Evolutionary conservation across 148 eudicot species (phyloP).

Genomic region (Persicaria tinctoria): DNA sequence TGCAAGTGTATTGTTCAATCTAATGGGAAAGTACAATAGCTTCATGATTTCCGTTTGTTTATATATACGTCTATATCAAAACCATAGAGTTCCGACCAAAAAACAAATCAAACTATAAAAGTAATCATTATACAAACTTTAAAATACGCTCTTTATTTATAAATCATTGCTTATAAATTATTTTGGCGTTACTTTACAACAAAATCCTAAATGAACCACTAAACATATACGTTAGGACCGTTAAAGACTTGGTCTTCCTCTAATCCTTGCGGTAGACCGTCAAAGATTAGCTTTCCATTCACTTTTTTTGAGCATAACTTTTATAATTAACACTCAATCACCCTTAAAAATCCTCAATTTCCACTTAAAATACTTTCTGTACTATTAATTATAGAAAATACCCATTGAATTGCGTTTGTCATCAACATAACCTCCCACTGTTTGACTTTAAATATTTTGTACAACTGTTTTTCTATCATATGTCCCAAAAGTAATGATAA

Average conservation of each 20-base stretch:
- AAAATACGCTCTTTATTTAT: neutral
- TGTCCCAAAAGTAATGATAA: too few relatives aligned
- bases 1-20: constrained; percentile 6
- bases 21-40: neutral
- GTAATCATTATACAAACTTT: neutral
- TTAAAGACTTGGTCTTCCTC: neutral
- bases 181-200: neutral
- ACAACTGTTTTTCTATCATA: too few relatives aligned
- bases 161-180: too few relatives aligned
- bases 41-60: neutral
- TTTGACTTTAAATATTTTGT: too few relatives aligned
- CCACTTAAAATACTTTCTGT: too few relatives aligned
- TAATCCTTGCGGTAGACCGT: neutral
- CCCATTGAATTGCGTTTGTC: too few relatives aligned
- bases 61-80: neutral
- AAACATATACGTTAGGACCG: neutral
- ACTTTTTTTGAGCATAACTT: too few relatives aligned
- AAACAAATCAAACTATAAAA: too few relatives aligned
- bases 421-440: too few relatives aligned
- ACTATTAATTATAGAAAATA: too few relatives aligned
- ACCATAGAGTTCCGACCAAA: neutral
- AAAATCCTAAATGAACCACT: neutral
- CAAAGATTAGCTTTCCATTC: neutral
- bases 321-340: too few relatives aligned
- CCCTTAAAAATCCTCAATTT: too few relatives aligned